A percentile compares a stretch with the other conserved stretches of the same genome.
phyloP scores from a whole-genome alignment of 1,139 yeast species.

The Protomyces lactucae-debilis region DNA sequence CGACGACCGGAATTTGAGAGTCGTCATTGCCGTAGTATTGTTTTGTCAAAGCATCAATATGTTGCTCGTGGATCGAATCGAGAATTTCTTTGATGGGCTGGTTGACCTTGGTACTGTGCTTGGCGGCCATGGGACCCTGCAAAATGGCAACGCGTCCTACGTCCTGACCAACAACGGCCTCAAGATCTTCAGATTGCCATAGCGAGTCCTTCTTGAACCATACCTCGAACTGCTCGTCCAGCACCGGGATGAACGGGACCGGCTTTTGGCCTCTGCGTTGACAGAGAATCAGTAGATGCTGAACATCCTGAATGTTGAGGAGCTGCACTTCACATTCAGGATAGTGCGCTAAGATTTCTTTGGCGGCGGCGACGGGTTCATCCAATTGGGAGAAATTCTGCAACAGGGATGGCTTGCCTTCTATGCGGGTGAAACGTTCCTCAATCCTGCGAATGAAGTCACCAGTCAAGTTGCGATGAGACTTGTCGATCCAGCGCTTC shows the following conservation, averaged over 20 bases:
- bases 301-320: constrained; percentile 92
- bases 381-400: constrained; percentile 69
- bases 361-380: constrained; percentile 58
- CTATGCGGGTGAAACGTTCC: constrained; percentile 75
- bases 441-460: constrained; percentile 87
- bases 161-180: constrained; percentile 91
- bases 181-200: constrained; percentile 98
- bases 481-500: constrained; percentile 78
- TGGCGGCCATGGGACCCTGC: constrained; percentile 98
- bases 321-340: constrained; percentile 74
- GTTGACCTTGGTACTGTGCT: constrained; percentile 75
- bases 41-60: constrained; percentile 60
- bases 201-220: constrained; percentile 97
- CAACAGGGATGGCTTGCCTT: constrained; percentile 54
- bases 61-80: constrained; percentile 87
- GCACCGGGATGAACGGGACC: constrained; percentile 92
- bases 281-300: constrained; percentile 80
- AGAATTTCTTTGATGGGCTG: constrained; percentile 89
- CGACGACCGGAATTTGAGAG: constrained; percentile 74
- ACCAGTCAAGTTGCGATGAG: constrained; percentile 83
- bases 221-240: constrained; percentile 89
- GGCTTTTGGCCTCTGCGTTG: constrained; percentile 88
- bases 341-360: constrained; percentile 59
- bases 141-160: constrained; percentile 97
- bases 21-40: constrained; percentile 69